Conservation (phyloP, 1,139 yeast genomes). For the Zygosaccharomyces pseudobailii region DNA sequence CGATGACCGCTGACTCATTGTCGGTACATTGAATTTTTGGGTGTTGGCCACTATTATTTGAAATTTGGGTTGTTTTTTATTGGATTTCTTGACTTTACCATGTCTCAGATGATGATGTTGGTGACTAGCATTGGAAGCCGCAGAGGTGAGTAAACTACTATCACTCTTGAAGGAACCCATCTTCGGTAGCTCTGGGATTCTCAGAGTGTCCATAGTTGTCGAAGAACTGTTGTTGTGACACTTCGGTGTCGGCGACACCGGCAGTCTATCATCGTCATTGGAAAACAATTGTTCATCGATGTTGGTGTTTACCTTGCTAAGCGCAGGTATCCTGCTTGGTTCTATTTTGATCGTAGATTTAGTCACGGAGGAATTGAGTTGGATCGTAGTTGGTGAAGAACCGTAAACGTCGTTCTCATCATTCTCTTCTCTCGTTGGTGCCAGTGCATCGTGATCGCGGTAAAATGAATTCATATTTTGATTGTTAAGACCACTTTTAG, state of each 20-base stretch:
- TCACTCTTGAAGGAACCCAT: conserved; percentile 35
- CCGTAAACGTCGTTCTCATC: conserved; percentile 24
- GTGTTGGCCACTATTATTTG: conserved; percentile 35
- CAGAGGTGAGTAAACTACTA: conserved; percentile 10
- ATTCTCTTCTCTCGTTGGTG: conserved; percentile 5
- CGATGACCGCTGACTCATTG: conserved; percentile 6
- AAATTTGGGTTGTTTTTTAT: conserved; percentile 30
- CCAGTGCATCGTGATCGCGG: conserved; percentile 1
- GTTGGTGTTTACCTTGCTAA: conserved; percentile 15
- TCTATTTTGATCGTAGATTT: conserved; percentile 25
- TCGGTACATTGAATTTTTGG: conserved; percentile 27
- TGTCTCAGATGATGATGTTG: conserved; percentile 4
- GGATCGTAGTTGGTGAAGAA: conserved; percentile 35
- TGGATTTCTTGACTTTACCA: conserved; percentile 20
- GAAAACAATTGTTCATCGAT: conserved; percentile 25
- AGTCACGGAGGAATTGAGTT: conserved; percentile 32
- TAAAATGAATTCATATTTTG: background rate
- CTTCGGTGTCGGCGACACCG: conserved; percentile 34
- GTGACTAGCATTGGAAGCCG: conserved; percentile 12
- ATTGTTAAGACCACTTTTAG: background rate
- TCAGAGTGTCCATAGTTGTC: conserved; percentile 13
- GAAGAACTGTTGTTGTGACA: conserved; percentile 6
- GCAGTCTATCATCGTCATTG: conserved; percentile 17
- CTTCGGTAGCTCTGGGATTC: conserved; percentile 34
- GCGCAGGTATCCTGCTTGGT: conserved; percentile 15